Base-by-base conservation (phyloP, 345 rosid genomes). In the Eucalyptus erythrocorys region DNA sequence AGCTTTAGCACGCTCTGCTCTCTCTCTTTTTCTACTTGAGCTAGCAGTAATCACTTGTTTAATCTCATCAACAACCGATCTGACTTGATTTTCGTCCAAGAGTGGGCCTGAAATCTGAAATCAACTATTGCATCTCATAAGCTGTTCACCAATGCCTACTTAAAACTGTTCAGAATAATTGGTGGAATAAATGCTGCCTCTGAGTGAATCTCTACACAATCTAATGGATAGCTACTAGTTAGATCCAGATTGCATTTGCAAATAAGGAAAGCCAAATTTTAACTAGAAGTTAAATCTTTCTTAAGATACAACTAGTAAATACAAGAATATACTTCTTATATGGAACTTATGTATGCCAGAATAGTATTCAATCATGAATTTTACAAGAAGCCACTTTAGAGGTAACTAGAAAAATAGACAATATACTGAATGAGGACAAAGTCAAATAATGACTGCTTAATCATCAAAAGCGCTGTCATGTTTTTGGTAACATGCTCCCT, bases 11-110 rank as follows among this genome's bases (percentile, higher is more conserved):
- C 99, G 96, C 90, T 98, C 99, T 76, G 96, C 99, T 90, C 99
- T 90, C 91, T 98, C 99, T 76, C 95, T 92, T 87, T 97, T 98
- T 90, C 99, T 94, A 88, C 99, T 98, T 57, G 98, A 95, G 94
- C 99, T 98, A 86, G 99, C 99, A 43, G 99, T 97, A 90, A 98
- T 95, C 64, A 96, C 99, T 90, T 93, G 97, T 90, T 98, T 98
- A 86, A 98, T 87, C 95, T 97, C 99, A 37, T 98, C 99, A 87
- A 98, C 99, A 45, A 98, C 90, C 68, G 99, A 95, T 92, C 95
- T 94, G 90, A 98, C 99, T 95, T 98, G 98, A 86, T 89, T 92
- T 92, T 96, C 98, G 82, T 95, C 98, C 90, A 98, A 91, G 55
- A 95, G 96, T 22, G 92, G 87, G 88, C 99, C 99, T 37, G 96